Base-by-base conservation (phyloP, 225 moss, liverwort and hornwort genomes). In the Polytrichum formosum region DNA sequence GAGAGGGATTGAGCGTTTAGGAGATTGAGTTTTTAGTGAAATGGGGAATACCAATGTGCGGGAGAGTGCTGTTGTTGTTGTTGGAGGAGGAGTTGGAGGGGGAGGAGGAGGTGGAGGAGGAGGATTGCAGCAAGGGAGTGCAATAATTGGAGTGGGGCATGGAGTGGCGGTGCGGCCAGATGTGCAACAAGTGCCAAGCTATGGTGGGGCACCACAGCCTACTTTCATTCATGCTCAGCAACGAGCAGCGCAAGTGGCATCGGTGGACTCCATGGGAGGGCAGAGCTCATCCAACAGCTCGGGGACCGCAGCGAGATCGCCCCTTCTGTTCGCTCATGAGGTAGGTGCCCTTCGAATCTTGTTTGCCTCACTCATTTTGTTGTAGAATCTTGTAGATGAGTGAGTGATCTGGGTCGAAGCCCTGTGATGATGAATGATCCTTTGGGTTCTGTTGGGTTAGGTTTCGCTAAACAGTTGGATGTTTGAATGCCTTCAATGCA, bases 281-380 rank as follows among this genome's bases (percentile, higher is more conserved):
- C 94, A 98, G 68, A 98, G 92, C 55, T 94, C 97, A 1, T 92
- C 97, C 1, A 94, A 98, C 65, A 98, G 94, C 73, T 92, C 92
- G 3, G 90, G 94, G 16, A 98, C 94, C 58, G 94, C 94, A 28
- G 86, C 97, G 21, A 92, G 97, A 76, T 94, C 94, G 53, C 97
- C 97, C 30, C 90, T 98, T 59, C 91, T 98, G 97, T 98, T 98
- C 72, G 91, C 92, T 31, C 97, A 94, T 35, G 92, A 95, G 93
- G 93, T 94, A 22, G 46, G 46, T 46, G 46, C 46, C 13, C 37
- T 13, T 13, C 13, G 3, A 37, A 37, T 37, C 46, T 46, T 46
- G 46, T 46, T 46, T 46, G 16, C 46, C 13, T 13, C 4, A 46
- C 46, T 46, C 46, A 46, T 46, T 61, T 17, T 28, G n/a, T 61